Evolutionary conservation across 805 yeast species (phyloP), one percentile per base, ranked within the genome.

Genomic region (Barnettozyma sp.): DNA sequence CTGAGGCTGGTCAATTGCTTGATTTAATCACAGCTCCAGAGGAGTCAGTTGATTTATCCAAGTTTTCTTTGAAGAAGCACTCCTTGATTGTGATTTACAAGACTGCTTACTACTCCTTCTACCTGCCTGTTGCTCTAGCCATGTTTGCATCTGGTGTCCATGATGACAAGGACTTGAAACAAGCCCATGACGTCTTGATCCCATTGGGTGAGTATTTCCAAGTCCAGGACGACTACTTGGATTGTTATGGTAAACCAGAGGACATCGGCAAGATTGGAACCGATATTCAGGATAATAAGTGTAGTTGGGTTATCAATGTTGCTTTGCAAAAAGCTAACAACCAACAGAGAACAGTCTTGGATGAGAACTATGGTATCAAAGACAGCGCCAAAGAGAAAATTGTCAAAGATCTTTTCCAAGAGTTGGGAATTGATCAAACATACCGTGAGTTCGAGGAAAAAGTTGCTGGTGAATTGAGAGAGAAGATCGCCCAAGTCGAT

Each of bases 201-300:
- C 97, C 97, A 38, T 73, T 92, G 49, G 99, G 99, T 41, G 97
- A 92, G 62, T 92, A 92, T 62, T 92, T 92, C 80, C 99, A 92
- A 69, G 85, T 92, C 50, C 98, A 92, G 67, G 99, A 92, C 59
- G 99, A 92, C 62, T 92, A 71, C 67, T 74, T 92, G 48, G 99
- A 92, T 63, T 85, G 96, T 62, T 92, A 85, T 56, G 99, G 98
- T 47, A 86, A 90, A 52, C 96, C 98, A 28, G 94, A 84, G 57
- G 86, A 90, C 55, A 92, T 88, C 56, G 99, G 99, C 45, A 92
- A 92, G 71, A 86, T 92, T 50, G 99, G 99, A 49, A 92, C 98
- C 41, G 99, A 92, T 60, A 92, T 92, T 56, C 83, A 83, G 66
- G 99, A 92, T 65, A 92, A 92, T 76, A 92, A 92, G 65, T 92